These are phyloP conservation scores for Corchorus capsularis DNA, from an alignment of 345 rosid species.

Conservation along the genomic window DNA sequence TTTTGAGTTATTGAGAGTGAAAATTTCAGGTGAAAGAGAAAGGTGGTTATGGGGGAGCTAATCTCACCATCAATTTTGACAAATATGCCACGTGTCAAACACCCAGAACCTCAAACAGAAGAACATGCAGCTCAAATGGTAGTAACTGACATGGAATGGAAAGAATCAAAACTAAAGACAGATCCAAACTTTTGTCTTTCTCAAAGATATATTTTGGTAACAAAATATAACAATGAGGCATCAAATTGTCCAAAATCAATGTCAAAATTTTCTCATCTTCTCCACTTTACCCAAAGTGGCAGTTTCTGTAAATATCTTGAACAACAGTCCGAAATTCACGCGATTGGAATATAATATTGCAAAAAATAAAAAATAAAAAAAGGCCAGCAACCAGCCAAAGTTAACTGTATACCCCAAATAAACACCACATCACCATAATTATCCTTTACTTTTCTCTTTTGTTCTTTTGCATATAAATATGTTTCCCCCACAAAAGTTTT, in stretches of 20 bases:
- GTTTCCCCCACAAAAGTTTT: not conserved
- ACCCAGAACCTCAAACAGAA: not conserved
- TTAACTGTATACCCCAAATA: not conserved
- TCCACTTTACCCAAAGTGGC: not conserved
- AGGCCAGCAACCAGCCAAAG: not conserved
- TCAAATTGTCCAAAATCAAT: not conserved
- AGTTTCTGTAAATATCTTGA: not conserved
- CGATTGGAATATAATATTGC: not conserved
- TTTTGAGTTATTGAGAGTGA: not conserved
- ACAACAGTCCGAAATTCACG: not conserved
- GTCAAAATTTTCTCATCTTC: not conserved
- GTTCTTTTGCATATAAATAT: slow-evolving; percentile 2
- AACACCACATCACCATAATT: not conserved
- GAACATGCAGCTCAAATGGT: not conserved
- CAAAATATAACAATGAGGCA: not conserved
- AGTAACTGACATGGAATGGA: not conserved
- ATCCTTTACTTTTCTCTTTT: not conserved
- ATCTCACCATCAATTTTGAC: not conserved
- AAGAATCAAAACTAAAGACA: not conserved
- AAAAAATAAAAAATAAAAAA: too few species aligned
- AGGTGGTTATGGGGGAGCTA: not conserved
- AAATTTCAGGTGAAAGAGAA: not conserved
- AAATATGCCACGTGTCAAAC: not conserved
- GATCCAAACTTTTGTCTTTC: not conserved
- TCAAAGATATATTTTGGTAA: not conserved